These are phyloP conservation scores for Iris macrosiphon DNA, from an alignment of 106 monocot species.

Conservation along the genomic window DNA sequence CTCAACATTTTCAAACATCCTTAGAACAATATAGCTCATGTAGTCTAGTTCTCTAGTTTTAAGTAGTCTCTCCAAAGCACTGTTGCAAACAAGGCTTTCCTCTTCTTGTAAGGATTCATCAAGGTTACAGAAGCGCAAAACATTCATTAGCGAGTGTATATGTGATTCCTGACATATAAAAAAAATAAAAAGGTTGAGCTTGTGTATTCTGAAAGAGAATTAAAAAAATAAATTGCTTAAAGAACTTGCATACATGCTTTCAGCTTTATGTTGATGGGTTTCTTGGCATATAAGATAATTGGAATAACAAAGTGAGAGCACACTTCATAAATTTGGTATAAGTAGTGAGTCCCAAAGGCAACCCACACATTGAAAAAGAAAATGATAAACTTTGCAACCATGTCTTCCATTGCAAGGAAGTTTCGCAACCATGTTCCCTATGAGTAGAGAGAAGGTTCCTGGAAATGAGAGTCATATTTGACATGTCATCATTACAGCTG, in stretches of 20 bases:
- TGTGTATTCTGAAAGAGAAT: neutral
- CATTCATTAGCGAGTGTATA: conserved; percentile 97
- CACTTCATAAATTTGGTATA: neutral
- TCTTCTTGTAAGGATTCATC: conserved; percentile 89
- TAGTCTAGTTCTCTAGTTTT: conserved; percentile 94
- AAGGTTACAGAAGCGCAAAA: conserved; percentile 88
- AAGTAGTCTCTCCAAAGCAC: conserved; percentile 62
- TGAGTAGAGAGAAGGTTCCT: no score
- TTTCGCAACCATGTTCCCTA: no score
- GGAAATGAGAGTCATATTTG: no score
- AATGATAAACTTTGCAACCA: no score
- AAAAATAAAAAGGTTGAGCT: neutral
- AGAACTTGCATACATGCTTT: no score
- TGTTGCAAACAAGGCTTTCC: conserved; percentile 70
- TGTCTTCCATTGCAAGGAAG: no score
- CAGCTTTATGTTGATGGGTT: no score
- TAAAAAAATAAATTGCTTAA: neutral
- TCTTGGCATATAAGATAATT: no score
- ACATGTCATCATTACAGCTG: no score
- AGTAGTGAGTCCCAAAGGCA: neutral
- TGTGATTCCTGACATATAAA: conserved; percentile 79
- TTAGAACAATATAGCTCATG: conserved; percentile 96
- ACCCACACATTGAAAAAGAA: no score
- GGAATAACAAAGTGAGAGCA: no score
- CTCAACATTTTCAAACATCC: conserved; percentile 98